Evolutionary conservation across 2,329 filamentous ascomycete species (phyloP).

Genomic region (Aureobasidium sp.): DNA sequence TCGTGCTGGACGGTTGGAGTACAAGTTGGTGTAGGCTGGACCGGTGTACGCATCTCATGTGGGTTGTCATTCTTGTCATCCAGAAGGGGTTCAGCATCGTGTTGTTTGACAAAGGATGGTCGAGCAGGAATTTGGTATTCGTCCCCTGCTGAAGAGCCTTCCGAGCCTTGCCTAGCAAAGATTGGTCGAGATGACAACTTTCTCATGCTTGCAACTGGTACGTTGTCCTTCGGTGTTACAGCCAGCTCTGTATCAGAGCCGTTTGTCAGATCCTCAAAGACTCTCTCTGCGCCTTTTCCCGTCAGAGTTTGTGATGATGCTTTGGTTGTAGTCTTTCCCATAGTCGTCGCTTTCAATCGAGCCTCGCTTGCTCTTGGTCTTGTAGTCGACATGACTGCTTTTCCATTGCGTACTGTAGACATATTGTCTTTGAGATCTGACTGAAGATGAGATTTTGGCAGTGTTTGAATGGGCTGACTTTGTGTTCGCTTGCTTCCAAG

Average conservation of each 20-base stretch:
- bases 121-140: background rate
- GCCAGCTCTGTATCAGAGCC: background rate
- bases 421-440: background rate
- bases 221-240: background rate
- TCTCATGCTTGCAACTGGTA: background rate
- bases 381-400: too few species aligned
- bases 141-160: background rate
- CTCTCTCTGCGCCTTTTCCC: background rate
- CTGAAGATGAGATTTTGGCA: background rate
- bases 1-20: background rate
- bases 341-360: background rate
- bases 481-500: background rate
- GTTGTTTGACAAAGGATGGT: background rate
- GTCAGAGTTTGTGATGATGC: background rate
- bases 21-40: background rate
- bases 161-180: background rate
- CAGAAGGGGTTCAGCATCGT: background rate
- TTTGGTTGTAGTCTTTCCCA: background rate
- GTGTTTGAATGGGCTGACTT: background rate
- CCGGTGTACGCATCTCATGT: background rate
- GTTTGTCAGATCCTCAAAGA: background rate
- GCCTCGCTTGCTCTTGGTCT: background rate
- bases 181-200: background rate
- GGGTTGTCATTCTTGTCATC: background rate
- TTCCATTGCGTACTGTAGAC: too few species aligned